Evolutionary conservation across 1,139 yeast species (phyloP), one percentile per base, ranked within the genome.

Genomic region (Yamadazyma conglobata): DNA sequence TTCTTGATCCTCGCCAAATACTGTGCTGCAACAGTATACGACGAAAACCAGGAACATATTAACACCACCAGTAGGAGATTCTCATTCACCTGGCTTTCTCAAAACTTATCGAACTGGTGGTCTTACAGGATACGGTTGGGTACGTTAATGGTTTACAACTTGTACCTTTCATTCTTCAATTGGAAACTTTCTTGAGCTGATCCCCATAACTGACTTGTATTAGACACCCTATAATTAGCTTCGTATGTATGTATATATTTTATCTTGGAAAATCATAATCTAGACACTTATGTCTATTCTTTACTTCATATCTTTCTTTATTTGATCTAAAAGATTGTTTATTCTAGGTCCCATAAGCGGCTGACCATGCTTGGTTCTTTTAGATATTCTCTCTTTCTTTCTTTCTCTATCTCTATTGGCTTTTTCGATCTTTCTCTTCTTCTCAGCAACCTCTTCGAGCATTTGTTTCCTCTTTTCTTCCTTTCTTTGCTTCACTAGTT

Each of bases 281-380:
- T n/a, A n/a, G n/a, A n/a, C n/a, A n/a, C n/a, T n/a, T n/a, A n/a
- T n/a, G n/a, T n/a, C n/a, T n/a, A n/a, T n/a, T n/a, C n/a, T 22
- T 15, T 22, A 27, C 10, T 27, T 17, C 30, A 27, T 27, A 39
- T 77, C 78, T 30, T 63, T 65, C 47, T 73, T 76, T 40, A 89
- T 85, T 56, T 87, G 86, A 34, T 84, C 94, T 33, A 89, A 64
- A 25, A 89, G 62, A 44, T 79, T 75, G 37, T 78, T 82, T 37
- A 89, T 86, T 52, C 95, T 73, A 7, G 96, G 93, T 0, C 87
- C 96, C 94, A 89, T 86, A 29, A 76, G 57, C 2, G 96, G 96
- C 54, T 89, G 97, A 1, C 97, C 96, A 5, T 67, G 56, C 40
- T 67, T 67, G 2, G 95, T 88, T 37, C 66, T 77, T 40, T 81